A percentile compares a stretch with the other conserved stretches of the same genome.
Conservation (phyloP, 352 stramenopile genomes). For the Phytophthora agathidicida region DNA sequence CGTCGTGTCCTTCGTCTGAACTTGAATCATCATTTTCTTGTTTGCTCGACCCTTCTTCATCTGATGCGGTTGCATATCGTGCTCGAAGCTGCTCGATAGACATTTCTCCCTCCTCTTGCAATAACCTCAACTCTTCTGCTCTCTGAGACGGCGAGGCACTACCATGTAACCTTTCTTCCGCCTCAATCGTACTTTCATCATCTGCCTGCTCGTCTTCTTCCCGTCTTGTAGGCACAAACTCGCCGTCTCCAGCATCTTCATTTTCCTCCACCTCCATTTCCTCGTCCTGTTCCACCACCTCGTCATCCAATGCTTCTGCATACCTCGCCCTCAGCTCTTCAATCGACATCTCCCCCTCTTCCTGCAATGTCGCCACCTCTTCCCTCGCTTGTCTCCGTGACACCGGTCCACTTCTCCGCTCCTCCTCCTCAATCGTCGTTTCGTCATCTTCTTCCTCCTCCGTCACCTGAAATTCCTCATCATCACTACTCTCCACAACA, state of each 20-base stretch:
- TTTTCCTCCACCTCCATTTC: conserved; percentile 14
- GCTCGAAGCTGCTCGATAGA: conserved; percentile 88
- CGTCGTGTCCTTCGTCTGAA: conserved; percentile 7
- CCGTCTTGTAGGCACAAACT: conserved; percentile 23
- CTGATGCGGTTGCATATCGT: conserved; percentile 40
- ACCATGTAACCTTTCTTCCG: conserved; percentile 65
- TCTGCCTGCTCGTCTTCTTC: conserved; percentile 64
- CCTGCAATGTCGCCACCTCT: conserved; percentile 88
- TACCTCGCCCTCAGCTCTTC: conserved; percentile 79
- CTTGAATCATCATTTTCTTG: not conserved
- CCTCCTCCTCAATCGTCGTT: conserved; percentile 88
- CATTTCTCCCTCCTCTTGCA: conserved; percentile 93
- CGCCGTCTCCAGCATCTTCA: conserved; percentile 20
- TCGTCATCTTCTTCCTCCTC: conserved; percentile 83
- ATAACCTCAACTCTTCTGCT: conserved; percentile 85
- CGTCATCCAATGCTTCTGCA: conserved; percentile 25
- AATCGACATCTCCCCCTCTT: conserved; percentile 92
- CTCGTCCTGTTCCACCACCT: conserved; percentile 7
- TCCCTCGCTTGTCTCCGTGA: conserved; percentile 43
- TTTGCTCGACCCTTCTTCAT: conserved; percentile 9
- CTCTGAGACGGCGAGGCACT: conserved; percentile 46
- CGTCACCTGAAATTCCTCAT: conserved; percentile 28
- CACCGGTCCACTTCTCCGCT: conserved; percentile 44
- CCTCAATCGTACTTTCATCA: conserved; percentile 92
- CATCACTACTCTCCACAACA: conserved; percentile 33